Evolutionary conservation across 495 filamentous ascomycete genomes (phyloP).

Genomic region (Aspergillus coremiiformis): DNA sequence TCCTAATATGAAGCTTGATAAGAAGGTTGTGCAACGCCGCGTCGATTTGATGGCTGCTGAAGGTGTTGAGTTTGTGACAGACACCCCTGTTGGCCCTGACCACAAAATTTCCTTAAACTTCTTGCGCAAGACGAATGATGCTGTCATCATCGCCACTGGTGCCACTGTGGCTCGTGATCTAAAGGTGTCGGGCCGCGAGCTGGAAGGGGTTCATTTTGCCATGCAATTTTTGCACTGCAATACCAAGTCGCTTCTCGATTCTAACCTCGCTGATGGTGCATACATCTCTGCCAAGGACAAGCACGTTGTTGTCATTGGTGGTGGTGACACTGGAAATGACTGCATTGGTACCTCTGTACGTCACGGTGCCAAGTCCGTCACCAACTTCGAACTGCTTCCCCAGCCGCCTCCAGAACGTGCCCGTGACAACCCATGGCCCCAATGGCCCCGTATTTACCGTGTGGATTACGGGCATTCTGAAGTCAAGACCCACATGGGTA

Average conservation of each 20-base stretch:
- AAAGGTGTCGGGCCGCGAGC: slow-evolving; percentile 82
- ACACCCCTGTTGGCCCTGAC: slow-evolving; percentile 73
- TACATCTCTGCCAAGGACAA: slow-evolving; percentile 98
- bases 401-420: slow-evolving; percentile 92
- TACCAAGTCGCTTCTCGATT: slow-evolving; percentile 97
- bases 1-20: slow-evolving; percentile 99
- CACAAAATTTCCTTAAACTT: slow-evolving; percentile 59
- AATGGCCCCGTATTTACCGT: slow-evolving; percentile 98
- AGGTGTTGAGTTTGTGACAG: slow-evolving; percentile 76
- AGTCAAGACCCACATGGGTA: slow-evolving; percentile 95
- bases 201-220: slow-evolving; percentile 92
- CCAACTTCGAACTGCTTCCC: slow-evolving; percentile 95
- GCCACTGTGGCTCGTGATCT: slow-evolving; percentile 95
- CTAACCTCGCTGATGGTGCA: slow-evolving; percentile 70
- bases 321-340: slow-evolving; percentile 98
- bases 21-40: slow-evolving; percentile 92
- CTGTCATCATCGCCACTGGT: slow-evolving; percentile 93
- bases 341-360: slow-evolving; percentile 98
- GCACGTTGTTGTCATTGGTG: slow-evolving; percentile 95
- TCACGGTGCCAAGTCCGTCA: slow-evolving; percentile 92
- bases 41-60: slow-evolving; percentile 95
- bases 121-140: slow-evolving; percentile 70
- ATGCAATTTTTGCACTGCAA: slow-evolving; percentile 99
- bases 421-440: slow-evolving; percentile 97
- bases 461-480: slow-evolving; percentile 97